Base-by-base conservation (phyloP, 345 rosid species). In the Psidium guajava region DNA sequence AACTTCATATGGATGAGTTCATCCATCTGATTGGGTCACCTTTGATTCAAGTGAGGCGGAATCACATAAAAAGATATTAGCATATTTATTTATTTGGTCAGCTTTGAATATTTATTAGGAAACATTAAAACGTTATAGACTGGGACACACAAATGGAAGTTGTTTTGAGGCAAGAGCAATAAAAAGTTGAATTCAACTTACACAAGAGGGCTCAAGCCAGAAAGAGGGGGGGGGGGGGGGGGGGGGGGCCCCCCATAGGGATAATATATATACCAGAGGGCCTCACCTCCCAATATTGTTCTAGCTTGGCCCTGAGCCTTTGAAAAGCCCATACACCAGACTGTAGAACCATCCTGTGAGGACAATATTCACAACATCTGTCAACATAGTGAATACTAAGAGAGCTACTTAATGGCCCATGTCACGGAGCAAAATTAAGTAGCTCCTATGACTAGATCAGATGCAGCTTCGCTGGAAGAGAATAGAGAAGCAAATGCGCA, bases 281-380 rank as follows among this genome's bases (percentile, higher is more conserved):
- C 21, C 42, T 42, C 92, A 97, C 99, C 99, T 96, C 99, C 99
- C 86, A 97, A 90, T 61, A 97, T 97, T 3, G 98, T 95, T 85
- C 95, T 90, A 61, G 83, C 90, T 85, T 95, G 98, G 86, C 95
- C 96, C 85, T 90, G 93, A 84, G 91, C 90, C 86, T 90, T 95
- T 86, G 93, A 96, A 85, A 97, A 94, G 86, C 99, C 99, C 12
- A 95, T 93, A 91, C 99, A 97, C 99, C 99, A 97, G 51, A 91
- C 91, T 20, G 92, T 90, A 88, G 94, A 88, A 88, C 93, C 97
- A 54, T 93, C 98, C 99, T 97, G 91, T 13, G 88, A 89, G 54
- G 55, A 69, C 73, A 47, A n/a, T 42, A 28, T 42, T 77, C 18
- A 44, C 42, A 49, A 27, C 85, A 25, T 44, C 64, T 59, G 85